Percentiles rank a stretch among this genome's conserved stretches.
These are phyloP conservation scores for Chamaecyparis obtusa DNA, from an alignment of 75 land plant species.

Conservation along the genomic window DNA sequence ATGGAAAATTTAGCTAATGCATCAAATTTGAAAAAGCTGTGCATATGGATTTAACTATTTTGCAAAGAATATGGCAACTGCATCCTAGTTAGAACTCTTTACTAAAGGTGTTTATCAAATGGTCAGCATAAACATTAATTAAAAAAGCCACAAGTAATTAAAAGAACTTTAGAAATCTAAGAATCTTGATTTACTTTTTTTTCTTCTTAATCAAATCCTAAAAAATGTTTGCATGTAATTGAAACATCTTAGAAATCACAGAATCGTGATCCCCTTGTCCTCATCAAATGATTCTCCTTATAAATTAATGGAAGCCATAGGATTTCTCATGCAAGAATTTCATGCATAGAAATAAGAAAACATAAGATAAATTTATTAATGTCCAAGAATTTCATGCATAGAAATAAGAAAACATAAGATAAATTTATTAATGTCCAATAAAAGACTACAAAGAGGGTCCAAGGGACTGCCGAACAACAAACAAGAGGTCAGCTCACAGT, in stretches of 20 bases:
- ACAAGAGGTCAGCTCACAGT: too few species aligned
- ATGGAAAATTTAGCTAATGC: not conserved
- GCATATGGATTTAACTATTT: not conserved
- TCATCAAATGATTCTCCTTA: too few species aligned
- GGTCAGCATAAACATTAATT: not conserved
- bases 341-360: not conserved
- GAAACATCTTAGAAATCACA: too few species aligned
- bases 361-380: too few species aligned
- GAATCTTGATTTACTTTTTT: not conserved
- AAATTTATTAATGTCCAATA: too few species aligned
- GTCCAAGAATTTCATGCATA: too few species aligned
- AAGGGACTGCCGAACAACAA: too few species aligned
- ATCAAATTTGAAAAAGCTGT: not conserved
- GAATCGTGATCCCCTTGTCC: too few species aligned
- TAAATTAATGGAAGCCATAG: too few species aligned
- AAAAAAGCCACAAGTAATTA: not conserved
- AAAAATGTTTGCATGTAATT: too few species aligned
- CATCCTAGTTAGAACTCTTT: not conserved
- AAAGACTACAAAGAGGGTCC: too few species aligned
- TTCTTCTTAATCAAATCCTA: not conserved
- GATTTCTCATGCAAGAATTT: too few species aligned
- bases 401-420: not conserved
- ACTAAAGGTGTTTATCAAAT: not conserved
- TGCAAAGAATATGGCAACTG: not conserved
- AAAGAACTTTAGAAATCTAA: not conserved